A percentile compares a stretch with the other conserved stretches of the same genome.
Conservation (phyloP, 2,329 filamentous ascomycete species). For the Colletotrichum melonis region DNA sequence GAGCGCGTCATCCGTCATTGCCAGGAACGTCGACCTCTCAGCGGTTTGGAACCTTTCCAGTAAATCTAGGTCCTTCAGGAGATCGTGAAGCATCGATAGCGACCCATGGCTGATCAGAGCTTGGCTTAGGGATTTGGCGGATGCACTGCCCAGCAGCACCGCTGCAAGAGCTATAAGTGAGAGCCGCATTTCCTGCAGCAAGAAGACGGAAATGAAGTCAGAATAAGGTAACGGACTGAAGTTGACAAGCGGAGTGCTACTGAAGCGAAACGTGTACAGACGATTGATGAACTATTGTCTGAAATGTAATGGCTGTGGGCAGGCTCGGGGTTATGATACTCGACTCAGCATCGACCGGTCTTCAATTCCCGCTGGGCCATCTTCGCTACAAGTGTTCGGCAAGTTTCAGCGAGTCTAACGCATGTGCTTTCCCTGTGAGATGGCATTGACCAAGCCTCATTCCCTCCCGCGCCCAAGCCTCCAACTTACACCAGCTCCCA, state of each 20-base stretch:
- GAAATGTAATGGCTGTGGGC: not conserved
- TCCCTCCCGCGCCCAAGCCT: no score
- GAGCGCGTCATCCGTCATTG: conserved; percentile 12
- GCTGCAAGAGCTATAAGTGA: not conserved
- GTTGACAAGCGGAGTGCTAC: no score
- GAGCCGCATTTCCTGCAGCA: not conserved
- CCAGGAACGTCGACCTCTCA: not conserved
- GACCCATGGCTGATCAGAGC: conserved; percentile 2
- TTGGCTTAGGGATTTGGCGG: not conserved
- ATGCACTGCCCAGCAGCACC: not conserved
- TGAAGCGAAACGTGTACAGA: no score
- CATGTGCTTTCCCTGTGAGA: no score
- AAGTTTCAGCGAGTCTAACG: no score
- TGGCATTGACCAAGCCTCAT: no score
- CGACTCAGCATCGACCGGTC: not conserved
- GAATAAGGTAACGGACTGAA: no score
- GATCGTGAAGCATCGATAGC: not conserved
- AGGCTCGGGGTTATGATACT: not conserved
- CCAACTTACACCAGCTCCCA: no score
- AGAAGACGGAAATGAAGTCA: not conserved
- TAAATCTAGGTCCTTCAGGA: not conserved
- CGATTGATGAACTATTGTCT: not conserved
- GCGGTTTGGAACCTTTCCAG: not conserved
- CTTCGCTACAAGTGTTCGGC: not conserved
- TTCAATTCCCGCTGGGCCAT: not conserved